phyloP scores from a whole-genome alignment of 495 filamentous ascomycete species.

The Aspergillus bridgeri region DNA sequence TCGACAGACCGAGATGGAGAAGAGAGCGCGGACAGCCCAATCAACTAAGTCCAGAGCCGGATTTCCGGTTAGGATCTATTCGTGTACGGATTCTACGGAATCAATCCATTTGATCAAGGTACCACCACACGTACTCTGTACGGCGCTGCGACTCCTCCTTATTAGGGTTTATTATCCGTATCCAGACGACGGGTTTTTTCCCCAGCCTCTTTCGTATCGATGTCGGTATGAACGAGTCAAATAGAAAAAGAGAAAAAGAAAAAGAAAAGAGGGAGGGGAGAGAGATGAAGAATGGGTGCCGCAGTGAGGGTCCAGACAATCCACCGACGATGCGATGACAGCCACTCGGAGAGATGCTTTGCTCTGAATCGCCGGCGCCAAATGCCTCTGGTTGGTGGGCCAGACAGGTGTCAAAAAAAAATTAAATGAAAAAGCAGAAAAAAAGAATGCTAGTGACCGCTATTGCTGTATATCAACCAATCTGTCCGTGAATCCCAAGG shows the following conservation, averaged over 20 bases:
- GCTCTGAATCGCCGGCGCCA: not conserved
- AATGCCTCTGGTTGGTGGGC: constrained; percentile 1
- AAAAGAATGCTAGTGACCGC: not conserved
- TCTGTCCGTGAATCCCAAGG: not conserved
- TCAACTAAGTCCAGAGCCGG: not conserved
- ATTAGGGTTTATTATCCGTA: not conserved
- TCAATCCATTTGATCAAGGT: not conserved
- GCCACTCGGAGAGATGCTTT: not conserved
- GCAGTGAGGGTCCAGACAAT: not conserved
- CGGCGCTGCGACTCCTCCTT: not conserved
- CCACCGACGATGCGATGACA: not conserved
- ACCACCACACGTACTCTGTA: too few relatives aligned
- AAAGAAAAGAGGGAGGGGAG: not conserved
- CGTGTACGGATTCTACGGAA: too few relatives aligned
- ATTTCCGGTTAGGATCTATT: too few relatives aligned
- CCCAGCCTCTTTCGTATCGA: not conserved
- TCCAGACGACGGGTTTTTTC: not conserved
- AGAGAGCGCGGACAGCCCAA: not conserved
- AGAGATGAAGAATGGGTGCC: not conserved
- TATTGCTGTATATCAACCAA: not conserved
- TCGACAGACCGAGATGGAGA: not conserved
- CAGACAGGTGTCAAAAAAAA: constrained; percentile 22
- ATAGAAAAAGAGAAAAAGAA: not conserved
- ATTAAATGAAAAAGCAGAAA: not conserved
- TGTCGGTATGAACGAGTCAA: not conserved